Conservation (phyloP, 2,329 filamentous ascomycete species). For the Dactylellina sp. region DNA sequence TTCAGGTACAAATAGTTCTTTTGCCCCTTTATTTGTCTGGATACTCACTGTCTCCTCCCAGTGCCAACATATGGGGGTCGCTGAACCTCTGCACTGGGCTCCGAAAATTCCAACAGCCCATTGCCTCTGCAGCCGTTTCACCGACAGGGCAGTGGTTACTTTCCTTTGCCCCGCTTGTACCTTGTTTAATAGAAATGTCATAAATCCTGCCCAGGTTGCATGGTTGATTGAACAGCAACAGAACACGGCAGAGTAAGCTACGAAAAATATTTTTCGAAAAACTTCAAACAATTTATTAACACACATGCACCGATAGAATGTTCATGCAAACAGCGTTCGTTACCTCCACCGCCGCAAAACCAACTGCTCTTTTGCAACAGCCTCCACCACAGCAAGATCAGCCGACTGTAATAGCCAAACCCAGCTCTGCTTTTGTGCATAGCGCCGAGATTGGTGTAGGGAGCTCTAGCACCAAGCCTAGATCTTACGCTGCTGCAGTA, state of each 20-base stretch:
- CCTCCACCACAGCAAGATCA: neutral
- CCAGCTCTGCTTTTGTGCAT: neutral
- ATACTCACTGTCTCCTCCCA: neutral
- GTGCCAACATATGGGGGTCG: constrained; percentile 46
- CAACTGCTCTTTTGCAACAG: neutral
- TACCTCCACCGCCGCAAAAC: no score
- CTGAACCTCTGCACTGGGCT: constrained; percentile 12
- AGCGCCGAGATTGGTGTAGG: neutral
- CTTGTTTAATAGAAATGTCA: constrained; percentile 10
- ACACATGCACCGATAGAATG: no score
- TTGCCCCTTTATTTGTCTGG: neutral
- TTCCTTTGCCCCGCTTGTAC: constrained; percentile 41
- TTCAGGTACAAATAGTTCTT: constrained; percentile 14
- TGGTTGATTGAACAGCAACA: constrained; percentile 50
- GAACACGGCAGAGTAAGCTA: constrained; percentile 45
- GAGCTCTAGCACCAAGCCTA: constrained; percentile 1
- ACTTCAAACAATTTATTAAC: no score
- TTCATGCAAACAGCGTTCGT: no score
- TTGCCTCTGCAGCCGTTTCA: constrained; percentile 33
- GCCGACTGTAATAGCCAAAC: neutral
- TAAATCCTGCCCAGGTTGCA: constrained; percentile 30
- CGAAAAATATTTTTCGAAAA: no score
- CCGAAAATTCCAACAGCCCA: neutral
- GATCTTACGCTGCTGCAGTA: constrained; percentile 33
- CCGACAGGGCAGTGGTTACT: constrained; percentile 5